phyloP scores from a whole-genome alignment of 1,139 yeast genomes.

The Zygotorulaspora mrakii region DNA sequence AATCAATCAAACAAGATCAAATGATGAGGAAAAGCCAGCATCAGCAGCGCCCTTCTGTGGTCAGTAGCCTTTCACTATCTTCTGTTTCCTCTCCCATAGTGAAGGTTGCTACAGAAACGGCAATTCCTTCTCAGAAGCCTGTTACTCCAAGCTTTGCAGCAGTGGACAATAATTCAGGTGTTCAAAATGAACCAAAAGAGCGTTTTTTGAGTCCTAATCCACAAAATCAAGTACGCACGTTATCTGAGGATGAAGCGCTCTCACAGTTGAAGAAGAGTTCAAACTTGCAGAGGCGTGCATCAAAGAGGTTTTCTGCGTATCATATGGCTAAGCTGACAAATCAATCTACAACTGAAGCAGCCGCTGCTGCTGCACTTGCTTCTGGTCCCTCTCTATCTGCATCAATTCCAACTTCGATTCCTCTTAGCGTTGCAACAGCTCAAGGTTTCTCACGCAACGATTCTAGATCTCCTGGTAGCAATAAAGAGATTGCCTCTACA shows the following conservation, averaged over 20 bases:
- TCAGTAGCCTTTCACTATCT: constrained; percentile 14
- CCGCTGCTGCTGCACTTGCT: constrained; percentile 33
- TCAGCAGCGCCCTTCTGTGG: constrained; percentile 16
- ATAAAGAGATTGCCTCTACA: not conserved
- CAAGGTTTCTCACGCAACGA: not conserved
- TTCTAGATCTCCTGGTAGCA: not conserved
- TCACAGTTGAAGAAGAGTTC: constrained; percentile 76
- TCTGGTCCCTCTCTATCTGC: constrained; percentile 12
- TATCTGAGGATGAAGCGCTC: constrained; percentile 50
- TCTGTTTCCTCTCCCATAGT: constrained; percentile 10
- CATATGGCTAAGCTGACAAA: constrained; percentile 79
- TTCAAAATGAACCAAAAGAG: constrained; percentile 1
- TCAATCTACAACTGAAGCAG: constrained; percentile 39
- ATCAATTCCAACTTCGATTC: not conserved
- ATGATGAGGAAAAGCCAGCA: constrained; percentile 14
- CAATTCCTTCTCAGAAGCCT: constrained; percentile 3
- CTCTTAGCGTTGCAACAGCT: not conserved
- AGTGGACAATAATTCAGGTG: not conserved
- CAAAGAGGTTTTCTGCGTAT: constrained; percentile 81
- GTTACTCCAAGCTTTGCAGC: not conserved
- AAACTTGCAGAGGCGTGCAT: constrained; percentile 83
- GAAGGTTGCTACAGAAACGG: constrained; percentile 2
- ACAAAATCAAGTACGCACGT: constrained; percentile 8
- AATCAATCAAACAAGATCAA: constrained; percentile 31
- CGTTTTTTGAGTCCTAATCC: constrained; percentile 4